Evolutionary conservation across 495 filamentous ascomycete genomes (phyloP).

Genomic region (Aspergillus ellipticus): DNA sequence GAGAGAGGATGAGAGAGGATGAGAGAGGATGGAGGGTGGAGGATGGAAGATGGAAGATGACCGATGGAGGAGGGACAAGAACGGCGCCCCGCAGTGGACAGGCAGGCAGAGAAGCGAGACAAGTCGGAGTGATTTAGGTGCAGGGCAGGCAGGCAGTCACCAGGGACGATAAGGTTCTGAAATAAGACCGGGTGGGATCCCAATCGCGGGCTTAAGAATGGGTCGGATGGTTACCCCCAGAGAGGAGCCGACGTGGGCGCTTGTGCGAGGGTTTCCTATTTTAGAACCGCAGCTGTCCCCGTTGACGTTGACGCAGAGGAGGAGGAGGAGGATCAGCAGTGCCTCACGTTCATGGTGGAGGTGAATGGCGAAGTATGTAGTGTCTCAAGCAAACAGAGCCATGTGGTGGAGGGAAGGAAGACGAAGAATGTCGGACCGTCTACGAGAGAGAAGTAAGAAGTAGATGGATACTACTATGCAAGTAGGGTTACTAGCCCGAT

Average conservation of each 20-base stretch:
- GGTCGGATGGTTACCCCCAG: too few relatives aligned
- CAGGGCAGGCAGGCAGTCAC: too few relatives aligned
- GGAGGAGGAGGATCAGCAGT: constrained; percentile 4
- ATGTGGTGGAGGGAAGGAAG: neutral
- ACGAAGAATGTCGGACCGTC: too few relatives aligned
- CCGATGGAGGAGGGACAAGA: too few relatives aligned
- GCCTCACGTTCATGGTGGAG: neutral
- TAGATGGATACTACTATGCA: too few relatives aligned
- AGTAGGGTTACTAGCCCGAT: too few relatives aligned
- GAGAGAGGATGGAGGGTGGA: constrained; percentile 8
- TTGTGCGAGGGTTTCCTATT: constrained; percentile 13
- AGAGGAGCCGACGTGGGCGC: constrained; percentile 5
- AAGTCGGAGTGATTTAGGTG: constrained; percentile 1
- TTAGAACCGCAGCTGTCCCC: too few relatives aligned
- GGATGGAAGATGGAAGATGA: neutral
- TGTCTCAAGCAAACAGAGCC: too few relatives aligned
- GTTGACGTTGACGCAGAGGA: too few relatives aligned
- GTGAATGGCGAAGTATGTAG: neutral
- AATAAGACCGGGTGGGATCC: neutral
- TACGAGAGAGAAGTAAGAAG: too few relatives aligned
- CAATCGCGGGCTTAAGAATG: neutral
- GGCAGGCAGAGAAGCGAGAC: too few relatives aligned
- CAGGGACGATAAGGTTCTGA: neutral
- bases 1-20: constrained; percentile 5
- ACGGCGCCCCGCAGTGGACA: constrained; percentile 16